Base-by-base conservation (phyloP, 345 rosid species). In the Rhizophora mangle region DNA sequence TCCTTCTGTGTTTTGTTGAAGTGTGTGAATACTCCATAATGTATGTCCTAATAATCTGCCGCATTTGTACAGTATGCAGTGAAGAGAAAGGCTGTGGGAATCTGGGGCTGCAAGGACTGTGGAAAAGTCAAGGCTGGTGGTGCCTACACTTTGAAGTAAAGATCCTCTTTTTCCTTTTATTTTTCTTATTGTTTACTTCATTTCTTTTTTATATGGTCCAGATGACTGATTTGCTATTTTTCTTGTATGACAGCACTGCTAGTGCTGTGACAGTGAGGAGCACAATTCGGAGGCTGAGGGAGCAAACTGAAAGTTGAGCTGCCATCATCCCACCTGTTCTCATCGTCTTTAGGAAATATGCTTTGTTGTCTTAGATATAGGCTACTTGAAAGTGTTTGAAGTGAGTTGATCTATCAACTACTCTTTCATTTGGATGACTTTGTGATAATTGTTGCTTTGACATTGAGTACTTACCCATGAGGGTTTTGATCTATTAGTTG, bases 241-340 rank as follows among this genome's bases (percentile, higher is more conserved):
- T n/a, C 51, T 7, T 22, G 6, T 68, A 1, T 62, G 31, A 61
- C 84, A 86, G 90, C 74, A 86, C 91, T 18, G 93, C 93, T 0
- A 85, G 89, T 75, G 93, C 91, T 15, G 91, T 88, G 56, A 88
- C 94, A 2, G 89, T 86, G 24, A 79, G 91, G 84, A 86, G 94
- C 73, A 86, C 94, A 68, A 83, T 86, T 21, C 64, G 91, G 9
- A 85, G 91, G 69, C 78, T 88, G 71, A 85, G 94, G 78, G 94
- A 86, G 73, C 94, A 86, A 72, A 88, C 89, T 3, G 89, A 86
- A 78, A 82, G 85, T 60, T 88, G 75, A 76, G 74, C 51, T 67
- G 24, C 59, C 56, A 27, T 39, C 9, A 37, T 29, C 21, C 5
- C 5, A 39, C 1, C 20, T 15, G 4, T 9, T 16, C 30, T 9